Conservation (phyloP, 208 protist genomes). For the Crithidia expoeki region DNA sequence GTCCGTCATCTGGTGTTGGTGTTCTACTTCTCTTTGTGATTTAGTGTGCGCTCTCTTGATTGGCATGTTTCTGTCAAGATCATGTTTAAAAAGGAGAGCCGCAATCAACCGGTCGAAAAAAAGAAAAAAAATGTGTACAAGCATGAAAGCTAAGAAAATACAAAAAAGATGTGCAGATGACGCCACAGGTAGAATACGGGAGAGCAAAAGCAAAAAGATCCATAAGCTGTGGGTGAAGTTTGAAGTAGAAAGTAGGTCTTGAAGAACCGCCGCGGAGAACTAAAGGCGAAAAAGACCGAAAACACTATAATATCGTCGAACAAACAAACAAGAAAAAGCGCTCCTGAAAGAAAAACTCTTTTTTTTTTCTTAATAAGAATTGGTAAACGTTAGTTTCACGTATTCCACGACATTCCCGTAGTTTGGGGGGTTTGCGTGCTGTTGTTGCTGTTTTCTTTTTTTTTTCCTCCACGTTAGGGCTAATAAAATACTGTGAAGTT, state of each 20-base stretch:
- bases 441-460: not conserved
- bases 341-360: not conserved
- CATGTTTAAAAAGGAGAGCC: not conserved
- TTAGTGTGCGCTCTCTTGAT: no score
- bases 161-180: not conserved
- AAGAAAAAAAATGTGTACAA: slow-evolving; percentile 8
- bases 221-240: not conserved
- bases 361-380: no score
- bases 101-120: not conserved
- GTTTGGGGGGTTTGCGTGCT: not conserved
- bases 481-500: no score
- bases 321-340: not conserved
- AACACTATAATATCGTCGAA: no score
- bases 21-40: no score
- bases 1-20: no score
- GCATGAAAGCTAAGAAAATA: not conserved
- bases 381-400: slow-evolving; percentile 2
- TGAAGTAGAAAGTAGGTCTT: slow-evolving; percentile 15
- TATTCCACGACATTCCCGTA: not conserved
- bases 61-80: not conserved
- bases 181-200: not conserved
- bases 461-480: no score
- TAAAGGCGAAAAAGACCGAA: slow-evolving; percentile 3
- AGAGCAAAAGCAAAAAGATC: not conserved
- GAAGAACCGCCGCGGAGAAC: not conserved